Evolutionary conservation across 202 grass and related monocot genomes (phyloP), one percentile per base, ranked within the genome.

Genomic region (Schoenoplectus triqueter): DNA sequence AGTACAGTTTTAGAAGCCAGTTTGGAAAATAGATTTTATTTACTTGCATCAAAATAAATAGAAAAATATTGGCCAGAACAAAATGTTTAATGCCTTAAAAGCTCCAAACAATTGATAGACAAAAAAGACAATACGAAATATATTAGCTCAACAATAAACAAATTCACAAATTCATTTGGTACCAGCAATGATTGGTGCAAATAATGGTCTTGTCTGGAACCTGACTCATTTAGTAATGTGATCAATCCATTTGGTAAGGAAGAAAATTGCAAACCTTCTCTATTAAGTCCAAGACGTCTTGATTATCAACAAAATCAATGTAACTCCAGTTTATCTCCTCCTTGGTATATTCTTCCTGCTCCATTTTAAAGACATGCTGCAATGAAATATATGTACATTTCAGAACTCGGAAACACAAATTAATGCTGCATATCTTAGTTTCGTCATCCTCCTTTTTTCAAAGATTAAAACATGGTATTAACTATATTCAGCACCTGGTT

Each of bases 291-390:
- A 99, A 82, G 62, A 99, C 93, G 81, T 99, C 96, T 89, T 99
- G 93, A 88, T 99, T 99, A 89, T 99, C 96, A 90, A 99, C 88
- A 91, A 99, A 99, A 59, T 99, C 96, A 52, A 99, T 99, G 83
- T 99, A 99, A 92, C 96, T 99, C 96, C 96, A 99, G 87, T 99
- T 60, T 87, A 99, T 99, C 87, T 92, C 93, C 88, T 99, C 96
- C 84, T 91, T 96, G 39, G 96, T 92, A 86, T 99, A 99, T 80
- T 99, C 96, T 78, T 98, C 95, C 86, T 98, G 95, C 88, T 98
- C 95, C 95, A 98, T 98, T 98, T 98, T 98, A 89, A 99, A 99
- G 22, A 99, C 96, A 87, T 99, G 96, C 96, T 99, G 90, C 83
- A 91, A 65, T 59, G 31, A 48, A 68, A 78, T 86, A 62, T 69